Conservation (phyloP, 192 early-diverging fungal genomes). For the Phycomyces blakesleeanus region DNA sequence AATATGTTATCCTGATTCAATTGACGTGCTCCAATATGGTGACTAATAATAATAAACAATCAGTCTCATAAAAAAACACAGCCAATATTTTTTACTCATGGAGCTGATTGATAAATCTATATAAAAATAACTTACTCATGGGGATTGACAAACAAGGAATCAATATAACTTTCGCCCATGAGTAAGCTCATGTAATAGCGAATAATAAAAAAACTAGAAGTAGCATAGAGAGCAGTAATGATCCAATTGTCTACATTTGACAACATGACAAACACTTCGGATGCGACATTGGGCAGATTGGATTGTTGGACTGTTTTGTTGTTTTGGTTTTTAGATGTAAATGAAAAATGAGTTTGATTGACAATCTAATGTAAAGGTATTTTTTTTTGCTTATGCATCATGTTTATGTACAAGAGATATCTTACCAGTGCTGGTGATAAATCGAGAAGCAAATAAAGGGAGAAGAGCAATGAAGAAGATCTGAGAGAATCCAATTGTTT, state of each 20-base stretch:
- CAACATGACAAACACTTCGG: background rate
- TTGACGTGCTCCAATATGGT: conserved; percentile 23
- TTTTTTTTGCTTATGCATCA: background rate
- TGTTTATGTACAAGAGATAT: background rate
- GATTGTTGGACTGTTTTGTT: conserved; percentile 5
- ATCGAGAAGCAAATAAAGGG: background rate
- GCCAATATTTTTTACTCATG: too few species aligned
- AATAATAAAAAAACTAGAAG: background rate
- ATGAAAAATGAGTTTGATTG: too few species aligned
- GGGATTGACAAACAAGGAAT: conserved; percentile 5
- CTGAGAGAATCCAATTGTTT: conserved; percentile 5
- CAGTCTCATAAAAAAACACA: too few species aligned
- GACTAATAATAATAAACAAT: conserved; percentile 1
- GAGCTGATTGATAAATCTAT: too few species aligned
- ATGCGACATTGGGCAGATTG: background rate
- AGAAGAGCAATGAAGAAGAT: background rate
- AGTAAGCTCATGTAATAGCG: conserved; percentile 5
- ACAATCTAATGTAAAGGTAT: too few species aligned
- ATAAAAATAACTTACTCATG: conserved; percentile 17
- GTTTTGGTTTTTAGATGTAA: too few species aligned
- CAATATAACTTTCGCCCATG: conserved; percentile 1
- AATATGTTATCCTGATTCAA: conserved; percentile 30
- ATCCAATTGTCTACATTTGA: conserved; percentile 2
- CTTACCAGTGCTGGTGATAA: background rate
- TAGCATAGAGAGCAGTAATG: background rate